phyloP scores from a whole-genome alignment of 495 filamentous ascomycete species.

The Pyrenula aspistea region DNA sequence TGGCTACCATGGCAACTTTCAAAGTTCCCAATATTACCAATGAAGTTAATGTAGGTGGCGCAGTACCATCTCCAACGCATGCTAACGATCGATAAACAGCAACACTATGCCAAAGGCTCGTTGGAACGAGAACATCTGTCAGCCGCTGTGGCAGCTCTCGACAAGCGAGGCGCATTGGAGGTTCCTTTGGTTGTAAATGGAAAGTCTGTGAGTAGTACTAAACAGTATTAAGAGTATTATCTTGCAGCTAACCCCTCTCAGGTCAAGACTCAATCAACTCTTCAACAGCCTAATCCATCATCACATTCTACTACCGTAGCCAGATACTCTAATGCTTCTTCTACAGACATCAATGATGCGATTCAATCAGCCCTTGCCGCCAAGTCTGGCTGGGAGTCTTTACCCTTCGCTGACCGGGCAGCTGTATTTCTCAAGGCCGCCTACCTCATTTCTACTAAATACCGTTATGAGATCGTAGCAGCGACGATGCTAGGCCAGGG shows the following conservation, averaged over 20 bases:
- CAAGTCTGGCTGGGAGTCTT: slow-evolving; percentile 66
- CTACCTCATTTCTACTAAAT: slow-evolving; percentile 77
- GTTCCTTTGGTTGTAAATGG: slow-evolving; percentile 73
- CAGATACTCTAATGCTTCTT: slow-evolving; percentile 62
- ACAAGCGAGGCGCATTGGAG: slow-evolving; percentile 47
- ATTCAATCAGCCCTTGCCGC: slow-evolving; percentile 73
- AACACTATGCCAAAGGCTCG: slow-evolving; percentile 76
- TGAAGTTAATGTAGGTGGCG: slow-evolving; percentile 69
- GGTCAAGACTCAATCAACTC: slow-evolving; percentile 24
- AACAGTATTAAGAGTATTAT: slow-evolving; percentile 4
- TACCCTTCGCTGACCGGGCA: slow-evolving; percentile 82
- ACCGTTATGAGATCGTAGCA: slow-evolving; percentile 87
- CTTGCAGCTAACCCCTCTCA: slow-evolving; percentile 2
- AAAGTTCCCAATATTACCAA: slow-evolving; percentile 80
- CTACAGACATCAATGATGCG: slow-evolving; percentile 58
- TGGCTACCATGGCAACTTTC: slow-evolving; percentile 60
- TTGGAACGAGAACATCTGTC: slow-evolving; percentile 62
- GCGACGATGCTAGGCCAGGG: slow-evolving; percentile 89
- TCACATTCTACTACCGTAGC: slow-evolving; percentile 61
- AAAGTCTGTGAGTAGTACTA: slow-evolving; percentile 45
- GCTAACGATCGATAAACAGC: too few relatives aligned
- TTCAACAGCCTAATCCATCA: slow-evolving; percentile 61
- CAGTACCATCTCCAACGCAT: background rate
- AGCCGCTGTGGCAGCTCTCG: slow-evolving; percentile 50
- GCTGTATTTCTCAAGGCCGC: slow-evolving; percentile 90